phyloP scores from a whole-genome alignment of 2,329 filamentous ascomycete species.

The Sarocladium strictum region DNA sequence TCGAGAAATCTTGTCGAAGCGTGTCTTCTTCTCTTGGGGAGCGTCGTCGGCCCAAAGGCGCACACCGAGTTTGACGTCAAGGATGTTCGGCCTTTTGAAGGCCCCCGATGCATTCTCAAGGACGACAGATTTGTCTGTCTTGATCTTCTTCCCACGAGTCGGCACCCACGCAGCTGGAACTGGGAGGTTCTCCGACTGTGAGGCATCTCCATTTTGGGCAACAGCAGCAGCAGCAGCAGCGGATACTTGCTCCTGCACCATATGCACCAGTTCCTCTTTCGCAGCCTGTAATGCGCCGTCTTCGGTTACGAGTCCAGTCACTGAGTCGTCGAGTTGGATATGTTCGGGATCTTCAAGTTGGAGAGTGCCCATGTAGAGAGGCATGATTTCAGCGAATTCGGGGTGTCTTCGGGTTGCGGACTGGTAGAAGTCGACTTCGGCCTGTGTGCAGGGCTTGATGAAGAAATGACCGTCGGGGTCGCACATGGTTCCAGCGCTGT shows the following conservation, averaged over 20 bases:
- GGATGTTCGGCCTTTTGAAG: slow-evolving; percentile 78
- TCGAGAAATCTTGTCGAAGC: slow-evolving; percentile 53
- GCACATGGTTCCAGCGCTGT: slow-evolving; percentile 83
- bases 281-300: slow-evolving; percentile 25
- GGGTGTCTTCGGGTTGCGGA: slow-evolving; percentile 58
- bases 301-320: slow-evolving; percentile 37
- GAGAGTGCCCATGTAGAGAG: slow-evolving; percentile 76
- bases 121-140: slow-evolving; percentile 74
- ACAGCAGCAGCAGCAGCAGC: slow-evolving; percentile 11
- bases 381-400: slow-evolving; percentile 75
- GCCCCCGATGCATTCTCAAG: slow-evolving; percentile 78
- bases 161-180: slow-evolving; percentile 35
- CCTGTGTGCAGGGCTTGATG: slow-evolving; percentile 85
- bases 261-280: slow-evolving; percentile 26
- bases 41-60: slow-evolving; percentile 79
- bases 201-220: slow-evolving; percentile 1
- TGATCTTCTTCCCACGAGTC: slow-evolving; percentile 53
- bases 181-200: slow-evolving; percentile 14
- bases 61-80: slow-evolving; percentile 87
- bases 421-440: slow-evolving; percentile 89
- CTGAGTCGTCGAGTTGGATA: slow-evolving; percentile 40
- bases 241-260: slow-evolving; percentile 27
- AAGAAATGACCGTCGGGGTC: slow-evolving; percentile 79
- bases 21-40: slow-evolving; percentile 49
- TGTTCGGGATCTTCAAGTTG: slow-evolving; percentile 54